Evolutionary conservation across 1,139 yeast species (phyloP).

Genomic region (Pichia sp.): DNA sequence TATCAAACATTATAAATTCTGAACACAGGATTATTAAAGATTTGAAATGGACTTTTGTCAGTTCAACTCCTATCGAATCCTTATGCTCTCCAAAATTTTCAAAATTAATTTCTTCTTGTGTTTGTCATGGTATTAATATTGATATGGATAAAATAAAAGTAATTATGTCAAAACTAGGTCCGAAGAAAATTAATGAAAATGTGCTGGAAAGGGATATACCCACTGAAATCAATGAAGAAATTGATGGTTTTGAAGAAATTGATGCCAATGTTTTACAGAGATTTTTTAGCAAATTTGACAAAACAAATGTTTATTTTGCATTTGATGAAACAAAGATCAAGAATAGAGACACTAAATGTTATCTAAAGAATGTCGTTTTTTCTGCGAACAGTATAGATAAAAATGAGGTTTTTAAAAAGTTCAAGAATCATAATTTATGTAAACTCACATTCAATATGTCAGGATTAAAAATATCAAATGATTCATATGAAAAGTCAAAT

Average conservation of each 20-base stretch:
- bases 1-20: slow-evolving; percentile 8
- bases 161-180: neutral
- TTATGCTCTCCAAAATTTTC: slow-evolving; percentile 2
- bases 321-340: slow-evolving; percentile 9
- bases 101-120: slow-evolving; percentile 6
- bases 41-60: slow-evolving; percentile 13
- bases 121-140: slow-evolving; percentile 11
- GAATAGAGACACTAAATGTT: neutral
- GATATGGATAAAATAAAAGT: slow-evolving; percentile 6
- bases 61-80: slow-evolving; percentile 1
- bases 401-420: slow-evolving; percentile 8
- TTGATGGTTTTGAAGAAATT: neutral
- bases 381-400: slow-evolving; percentile 10
- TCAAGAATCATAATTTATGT: slow-evolving; percentile 4
- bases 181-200: neutral
- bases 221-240: neutral
- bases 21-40: slow-evolving; percentile 3
- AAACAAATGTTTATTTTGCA: slow-evolving; percentile 11
- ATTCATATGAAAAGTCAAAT: slow-evolving; percentile 2
- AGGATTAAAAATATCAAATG: slow-evolving; percentile 6
- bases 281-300: slow-evolving; percentile 4
- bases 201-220: neutral
- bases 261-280: neutral
- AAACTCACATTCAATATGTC: slow-evolving; percentile 14
- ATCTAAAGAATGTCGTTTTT: slow-evolving; percentile 9